Percentiles rank a stretch among this genome's conserved stretches.
These are phyloP conservation scores for Acaromyces ingoldii DNA, from an alignment of 1,284 basidiomycete genomes.

Conservation along the genomic window DNA sequence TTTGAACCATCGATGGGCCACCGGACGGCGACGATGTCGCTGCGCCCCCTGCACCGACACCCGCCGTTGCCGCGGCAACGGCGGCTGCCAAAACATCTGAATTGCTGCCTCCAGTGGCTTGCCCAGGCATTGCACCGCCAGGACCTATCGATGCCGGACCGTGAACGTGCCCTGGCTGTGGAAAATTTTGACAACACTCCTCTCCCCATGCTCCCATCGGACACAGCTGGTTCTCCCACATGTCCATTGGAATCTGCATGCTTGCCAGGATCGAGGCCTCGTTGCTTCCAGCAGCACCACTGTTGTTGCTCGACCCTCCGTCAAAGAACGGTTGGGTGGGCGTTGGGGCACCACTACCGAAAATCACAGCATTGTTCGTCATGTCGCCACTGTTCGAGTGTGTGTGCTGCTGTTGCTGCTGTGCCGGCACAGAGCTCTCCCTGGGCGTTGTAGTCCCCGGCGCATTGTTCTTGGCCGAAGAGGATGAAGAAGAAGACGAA, in stretches of 20 bases:
- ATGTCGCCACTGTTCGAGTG: too few species aligned
- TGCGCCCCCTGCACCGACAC: not conserved
- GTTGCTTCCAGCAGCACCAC: not conserved
- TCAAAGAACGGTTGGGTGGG: not conserved
- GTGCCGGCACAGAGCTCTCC: too few species aligned
- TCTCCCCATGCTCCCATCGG: conserved; percentile 11
- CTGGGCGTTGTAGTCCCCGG: too few species aligned
- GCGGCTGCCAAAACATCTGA: not conserved
- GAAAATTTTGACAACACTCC: conserved; percentile 9
- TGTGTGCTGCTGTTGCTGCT: too few species aligned
- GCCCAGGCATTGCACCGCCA: not conserved
- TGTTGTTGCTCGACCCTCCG: not conserved
- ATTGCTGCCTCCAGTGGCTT: not conserved
- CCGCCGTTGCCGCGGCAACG: not conserved
- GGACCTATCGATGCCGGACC: too few species aligned
- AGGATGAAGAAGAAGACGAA: too few species aligned
- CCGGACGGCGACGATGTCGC: not conserved
- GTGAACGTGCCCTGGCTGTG: not conserved
- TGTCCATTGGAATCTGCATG: conserved; percentile 3
- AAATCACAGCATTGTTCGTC: too few species aligned
- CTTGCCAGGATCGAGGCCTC: not conserved
- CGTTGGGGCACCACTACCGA: too few species aligned
- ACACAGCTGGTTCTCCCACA: conserved; percentile 10
- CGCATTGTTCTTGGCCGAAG: too few species aligned
- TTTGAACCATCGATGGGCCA: not conserved